phyloP scores from a whole-genome alignment of 768 basidiomycete species.

The Cystofilobasidium bisporidii region DNA sequence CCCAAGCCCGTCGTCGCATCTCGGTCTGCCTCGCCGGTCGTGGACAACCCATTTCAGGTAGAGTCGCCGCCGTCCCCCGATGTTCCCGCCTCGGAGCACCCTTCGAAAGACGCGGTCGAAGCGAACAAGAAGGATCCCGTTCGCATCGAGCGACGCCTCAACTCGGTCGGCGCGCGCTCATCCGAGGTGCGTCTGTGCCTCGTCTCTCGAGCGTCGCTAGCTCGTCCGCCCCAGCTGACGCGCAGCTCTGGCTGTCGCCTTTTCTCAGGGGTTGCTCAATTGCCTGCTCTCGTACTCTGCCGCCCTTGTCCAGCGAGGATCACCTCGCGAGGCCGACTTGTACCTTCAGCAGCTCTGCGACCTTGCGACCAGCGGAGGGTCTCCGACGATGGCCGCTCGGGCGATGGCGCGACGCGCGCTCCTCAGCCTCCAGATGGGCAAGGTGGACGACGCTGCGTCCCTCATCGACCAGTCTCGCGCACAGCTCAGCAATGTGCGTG shows the following conservation, averaged over 20 bases:
- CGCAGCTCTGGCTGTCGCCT: too few relatives aligned
- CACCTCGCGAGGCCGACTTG: slow-evolving; percentile 72
- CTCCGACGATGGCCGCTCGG: slow-evolving; percentile 55
- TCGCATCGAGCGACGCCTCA: slow-evolving; percentile 42
- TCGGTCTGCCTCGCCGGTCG: slow-evolving; percentile 11
- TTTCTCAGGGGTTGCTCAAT: slow-evolving; percentile 51
- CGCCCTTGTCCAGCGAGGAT: slow-evolving; percentile 63
- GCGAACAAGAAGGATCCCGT: slow-evolving; percentile 32
- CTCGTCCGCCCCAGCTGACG: too few relatives aligned
- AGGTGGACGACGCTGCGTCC: slow-evolving; percentile 31
- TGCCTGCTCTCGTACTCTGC: slow-evolving; percentile 58
- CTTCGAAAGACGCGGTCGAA: slow-evolving; percentile 9
- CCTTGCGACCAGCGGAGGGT: slow-evolving; percentile 59
- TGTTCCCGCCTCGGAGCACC: slow-evolving; percentile 26
- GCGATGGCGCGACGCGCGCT: slow-evolving; percentile 62
- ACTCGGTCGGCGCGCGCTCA: slow-evolving; percentile 64
- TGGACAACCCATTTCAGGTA: slow-evolving; percentile 29
- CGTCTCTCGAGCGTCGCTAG: too few relatives aligned
- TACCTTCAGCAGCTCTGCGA: slow-evolving; percentile 69
- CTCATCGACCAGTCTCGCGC: not conserved
- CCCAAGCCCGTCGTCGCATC: not conserved
- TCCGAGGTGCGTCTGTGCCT: slow-evolving; percentile 45
- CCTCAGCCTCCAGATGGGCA: slow-evolving; percentile 56
- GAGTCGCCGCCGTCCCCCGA: slow-evolving; percentile 30
- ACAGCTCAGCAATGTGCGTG: not conserved